Percentiles rank a stretch among this genome's conserved stretches.
These are phyloP conservation scores for Kwoniella europaea DNA, from an alignment of 768 basidiomycete species.

Conservation along the genomic window DNA sequence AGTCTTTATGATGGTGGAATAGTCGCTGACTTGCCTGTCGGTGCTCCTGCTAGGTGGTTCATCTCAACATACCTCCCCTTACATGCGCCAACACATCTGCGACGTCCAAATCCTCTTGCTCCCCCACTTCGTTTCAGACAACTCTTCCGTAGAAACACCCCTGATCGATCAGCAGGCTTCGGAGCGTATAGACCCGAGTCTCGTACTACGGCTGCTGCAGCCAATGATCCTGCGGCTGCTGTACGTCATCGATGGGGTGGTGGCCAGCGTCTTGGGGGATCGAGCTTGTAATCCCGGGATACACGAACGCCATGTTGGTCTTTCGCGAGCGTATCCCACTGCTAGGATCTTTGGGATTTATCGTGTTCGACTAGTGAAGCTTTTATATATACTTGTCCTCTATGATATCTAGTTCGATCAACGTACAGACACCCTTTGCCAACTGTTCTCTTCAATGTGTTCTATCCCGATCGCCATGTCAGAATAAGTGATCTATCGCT, in stretches of 20 bases:
- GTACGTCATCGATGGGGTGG: slow-evolving; percentile 54
- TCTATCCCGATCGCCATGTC: background rate
- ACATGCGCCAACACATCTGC: slow-evolving; percentile 46
- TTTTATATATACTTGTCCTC: too few relatives aligned
- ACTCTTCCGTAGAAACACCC: slow-evolving; percentile 30
- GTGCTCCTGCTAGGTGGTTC: slow-evolving; percentile 52
- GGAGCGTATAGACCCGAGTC: slow-evolving; percentile 11
- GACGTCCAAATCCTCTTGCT: slow-evolving; percentile 46
- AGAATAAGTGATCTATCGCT: slow-evolving; percentile 1
- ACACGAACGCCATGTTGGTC: background rate
- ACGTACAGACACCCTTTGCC: too few relatives aligned
- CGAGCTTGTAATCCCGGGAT: slow-evolving; percentile 26
- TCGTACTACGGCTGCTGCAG: slow-evolving; percentile 8
- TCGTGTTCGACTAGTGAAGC: too few relatives aligned
- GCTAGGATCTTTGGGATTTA: background rate
- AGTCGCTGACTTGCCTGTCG: background rate
- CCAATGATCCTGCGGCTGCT: slow-evolving; percentile 31
- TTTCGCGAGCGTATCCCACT: background rate
- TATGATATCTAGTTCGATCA: too few relatives aligned
- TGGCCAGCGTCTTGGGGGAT: slow-evolving; percentile 53
- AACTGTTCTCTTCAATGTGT: too few relatives aligned
- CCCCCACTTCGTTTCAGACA: slow-evolving; percentile 40
- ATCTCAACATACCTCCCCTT: slow-evolving; percentile 50
- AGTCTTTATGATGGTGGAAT: background rate
- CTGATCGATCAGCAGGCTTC: slow-evolving; percentile 16